Base-by-base conservation (phyloP, 2,329 filamentous ascomycete species). In the Nemania diffusa region DNA sequence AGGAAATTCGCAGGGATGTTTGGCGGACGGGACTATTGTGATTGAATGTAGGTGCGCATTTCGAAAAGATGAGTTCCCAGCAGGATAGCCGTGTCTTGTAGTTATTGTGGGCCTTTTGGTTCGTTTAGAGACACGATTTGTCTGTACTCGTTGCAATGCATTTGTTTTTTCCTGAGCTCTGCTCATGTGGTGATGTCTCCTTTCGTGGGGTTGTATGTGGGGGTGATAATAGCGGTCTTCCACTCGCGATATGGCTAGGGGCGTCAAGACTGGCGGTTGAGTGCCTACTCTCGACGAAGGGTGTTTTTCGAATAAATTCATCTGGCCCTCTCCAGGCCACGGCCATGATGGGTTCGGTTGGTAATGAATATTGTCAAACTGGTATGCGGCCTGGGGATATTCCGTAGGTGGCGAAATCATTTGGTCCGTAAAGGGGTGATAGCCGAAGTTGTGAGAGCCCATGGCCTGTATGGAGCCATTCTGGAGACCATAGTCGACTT, bases 131-230 rank as follows among this genome's bases (percentile, higher is more conserved):
- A 62, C 55, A n/a, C 70, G 72, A 15, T 60, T 59, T 40, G 72
- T 64, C 67, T 84, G 82, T 3, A 77, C 79, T 51, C 78, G 77
- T 32, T 84, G 83, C 0, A 86, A 78, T 9, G 81, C 82, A 1
- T 75, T 77, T 0, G 81, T 81, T 76, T 80, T 84, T 62, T 81
- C 80, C 70, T 82, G 82, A 9, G 80, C 78, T 63, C 82, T 80
- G 50, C 81, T 78, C 5, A 82, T 75, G 72, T 79, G 78, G 65
- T 81, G 77, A 70, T 81, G 80, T 60, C 81, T 79, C 57, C 81
- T 80, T 3, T 76, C 73, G 27, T 78, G 76, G 56, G 77, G 73
- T 67, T 24, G 73, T 74, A 71, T 6, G 56, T 9, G 53, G 62
- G n/a, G 67, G 59, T n/a, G 3, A 20, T 2, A n/a, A 6, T 42